Base-by-base conservation (phyloP, 164 flowering plant species). In the Santalum album region DNA sequence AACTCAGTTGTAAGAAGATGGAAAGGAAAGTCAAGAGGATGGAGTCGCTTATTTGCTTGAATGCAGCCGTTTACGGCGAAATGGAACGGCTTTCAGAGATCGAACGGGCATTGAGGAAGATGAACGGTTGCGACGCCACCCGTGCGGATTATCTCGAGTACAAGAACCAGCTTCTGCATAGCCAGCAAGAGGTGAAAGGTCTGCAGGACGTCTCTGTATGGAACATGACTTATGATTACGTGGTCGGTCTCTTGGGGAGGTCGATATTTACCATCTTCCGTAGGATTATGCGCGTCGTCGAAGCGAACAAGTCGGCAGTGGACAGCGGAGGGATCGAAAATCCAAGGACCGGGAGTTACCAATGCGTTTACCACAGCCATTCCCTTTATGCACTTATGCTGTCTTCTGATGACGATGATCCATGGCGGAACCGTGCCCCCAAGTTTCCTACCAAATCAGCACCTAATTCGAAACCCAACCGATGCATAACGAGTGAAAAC, bases 11-110 rank as follows among this genome's bases (percentile, higher is more conserved):
- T 72, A 86, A 73, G 81, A 81, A 91, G 78, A 91, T 91, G 96
- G 90, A 79, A 45, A 73, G 61, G 60, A 91, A 89, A 65, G 78
- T 71, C 3, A 89, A 79, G 74, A 91, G 84, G 69, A 88, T 91
- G 96, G 86, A 81, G 24, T 67, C 65, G 16, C 75, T 81, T 12
- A 65, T 89, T 35, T 68, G 73, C 1, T 46, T 58, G 4, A 83
- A 76, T 60, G 68, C 79, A 6, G 81, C 58, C 65, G 65, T 91
- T 74, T 84, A 83, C 62, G 94, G 79, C 35, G 96, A 91, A 72
- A 71, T 84, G 79, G 98, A 89, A 58, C 67, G 67, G 16, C 90
- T 91, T 51, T 53, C 77, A 0, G 96, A 86, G 50, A 78, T 81
- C 21, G 95, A 86, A 55, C 96, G 83, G 62, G 71, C 74, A 20